Conservation (phyloP, 2,329 filamentous ascomycete species). For the Botrytis tulipae region DNA sequence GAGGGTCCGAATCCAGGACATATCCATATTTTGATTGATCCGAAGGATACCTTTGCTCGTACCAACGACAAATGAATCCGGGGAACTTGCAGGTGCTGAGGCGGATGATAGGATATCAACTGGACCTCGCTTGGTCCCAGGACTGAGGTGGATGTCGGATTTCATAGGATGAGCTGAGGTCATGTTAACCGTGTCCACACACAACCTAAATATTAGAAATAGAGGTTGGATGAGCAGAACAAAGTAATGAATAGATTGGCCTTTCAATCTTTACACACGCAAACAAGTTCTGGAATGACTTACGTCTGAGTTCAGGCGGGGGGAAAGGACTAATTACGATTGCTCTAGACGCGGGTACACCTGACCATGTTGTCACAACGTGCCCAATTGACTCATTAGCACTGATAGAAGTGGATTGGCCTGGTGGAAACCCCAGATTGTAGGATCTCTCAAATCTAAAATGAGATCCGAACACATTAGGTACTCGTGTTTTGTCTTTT, state of each 20-base stretch:
- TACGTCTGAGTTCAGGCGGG: background rate
- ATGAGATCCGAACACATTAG: background rate
- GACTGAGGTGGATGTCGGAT: background rate
- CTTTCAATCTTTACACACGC: background rate
- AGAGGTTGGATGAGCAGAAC: background rate
- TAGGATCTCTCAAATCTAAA: background rate
- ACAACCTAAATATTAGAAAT: background rate
- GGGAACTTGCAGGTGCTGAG: slow-evolving; percentile 4
- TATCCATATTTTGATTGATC: slow-evolving; percentile 10
- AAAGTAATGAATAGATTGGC: background rate
- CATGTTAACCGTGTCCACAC: background rate
- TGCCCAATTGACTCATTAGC: slow-evolving; percentile 2
- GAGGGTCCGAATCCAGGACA: slow-evolving; percentile 2
- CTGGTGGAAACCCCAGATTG: background rate
- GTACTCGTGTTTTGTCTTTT: background rate
- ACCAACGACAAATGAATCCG: slow-evolving; percentile 15
- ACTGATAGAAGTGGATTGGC: slow-evolving; percentile 5
- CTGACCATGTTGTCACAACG: slow-evolving; percentile 10
- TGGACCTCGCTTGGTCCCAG: background rate
- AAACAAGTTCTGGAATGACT: background rate
- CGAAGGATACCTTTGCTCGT: slow-evolving; percentile 16
- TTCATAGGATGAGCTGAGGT: background rate
- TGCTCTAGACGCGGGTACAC: background rate
- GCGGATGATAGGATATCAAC: slow-evolving; percentile 8
- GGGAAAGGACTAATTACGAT: background rate